These are phyloP conservation scores for Leucoagaricus sp. DNA, from an alignment of 1,284 basidiomycete genomes.

Conservation along the genomic window DNA sequence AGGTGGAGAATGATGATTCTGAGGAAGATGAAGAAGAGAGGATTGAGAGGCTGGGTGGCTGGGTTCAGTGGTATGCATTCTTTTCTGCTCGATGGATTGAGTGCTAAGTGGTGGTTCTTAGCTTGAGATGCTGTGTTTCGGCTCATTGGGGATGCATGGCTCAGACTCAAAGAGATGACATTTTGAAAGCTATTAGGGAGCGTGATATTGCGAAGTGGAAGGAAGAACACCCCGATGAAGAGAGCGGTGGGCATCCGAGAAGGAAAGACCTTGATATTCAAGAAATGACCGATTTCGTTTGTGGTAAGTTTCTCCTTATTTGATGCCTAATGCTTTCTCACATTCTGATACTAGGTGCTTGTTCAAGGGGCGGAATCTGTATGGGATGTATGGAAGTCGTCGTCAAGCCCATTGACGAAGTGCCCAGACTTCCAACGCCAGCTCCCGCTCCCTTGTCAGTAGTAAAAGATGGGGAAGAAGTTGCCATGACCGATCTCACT, in stretches of 20 bases:
- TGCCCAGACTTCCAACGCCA: background rate
- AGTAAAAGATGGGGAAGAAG: conserved; percentile 26
- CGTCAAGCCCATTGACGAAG: conserved; percentile 35
- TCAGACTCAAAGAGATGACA: conserved; percentile 66
- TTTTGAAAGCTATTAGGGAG: conserved; percentile 62
- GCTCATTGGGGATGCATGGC: conserved; percentile 84
- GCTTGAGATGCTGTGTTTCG: conserved; percentile 74
- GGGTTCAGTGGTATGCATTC: conserved; percentile 80
- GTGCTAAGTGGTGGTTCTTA: conserved; percentile 28
- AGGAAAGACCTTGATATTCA: conserved; percentile 48
- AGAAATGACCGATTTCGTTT: conserved; percentile 78
- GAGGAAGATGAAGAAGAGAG: conserved; percentile 60
- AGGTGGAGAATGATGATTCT: conserved; percentile 41
- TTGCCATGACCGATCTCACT: conserved; percentile 33
- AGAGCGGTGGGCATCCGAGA: conserved; percentile 34
- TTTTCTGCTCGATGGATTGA: conserved; percentile 3
- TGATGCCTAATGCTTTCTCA: background rate
- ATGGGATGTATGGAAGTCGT: conserved; percentile 71
- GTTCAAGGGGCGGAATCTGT: conserved; percentile 75
- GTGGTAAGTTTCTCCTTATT: conserved; percentile 41
- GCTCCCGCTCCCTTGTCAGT: background rate
- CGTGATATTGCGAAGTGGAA: conserved; percentile 48
- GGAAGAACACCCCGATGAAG: conserved; percentile 25
- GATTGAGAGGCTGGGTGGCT: conserved; percentile 67
- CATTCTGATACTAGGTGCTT: conserved; percentile 42